Percentiles rank a stretch among this genome's conserved stretches.
These are phyloP conservation scores for Inonotus hispidus DNA, from an alignment of 1,284 basidiomycete species.

Conservation along the genomic window DNA sequence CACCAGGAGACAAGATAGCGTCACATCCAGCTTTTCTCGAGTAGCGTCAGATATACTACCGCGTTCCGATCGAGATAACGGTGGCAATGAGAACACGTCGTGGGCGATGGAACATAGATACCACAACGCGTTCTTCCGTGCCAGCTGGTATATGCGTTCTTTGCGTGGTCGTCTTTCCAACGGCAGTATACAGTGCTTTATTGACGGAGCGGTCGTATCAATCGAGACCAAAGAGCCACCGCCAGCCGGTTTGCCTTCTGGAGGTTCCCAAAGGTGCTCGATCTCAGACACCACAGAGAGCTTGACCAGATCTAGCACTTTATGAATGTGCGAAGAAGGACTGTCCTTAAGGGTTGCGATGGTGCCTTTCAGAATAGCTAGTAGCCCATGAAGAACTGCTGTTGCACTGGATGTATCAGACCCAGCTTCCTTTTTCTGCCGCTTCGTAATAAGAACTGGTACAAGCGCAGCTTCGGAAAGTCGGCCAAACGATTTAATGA, in stretches of 20 bases:
- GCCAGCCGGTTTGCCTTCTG: background rate
- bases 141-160: conserved; percentile 34
- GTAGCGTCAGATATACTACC: background rate
- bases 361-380: background rate
- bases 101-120: conserved; percentile 45
- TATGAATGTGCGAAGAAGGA: background rate
- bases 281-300: conserved; percentile 7
- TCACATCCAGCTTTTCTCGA: background rate
- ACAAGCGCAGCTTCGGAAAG: background rate
- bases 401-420: background rate
- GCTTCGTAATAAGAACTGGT: background rate
- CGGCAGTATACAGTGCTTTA: no score
- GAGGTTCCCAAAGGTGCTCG: background rate
- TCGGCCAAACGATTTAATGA: conserved; percentile 3
- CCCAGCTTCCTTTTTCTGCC: background rate
- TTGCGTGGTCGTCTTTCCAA: background rate
- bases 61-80: background rate
- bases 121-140: conserved; percentile 48
- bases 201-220: background rate
- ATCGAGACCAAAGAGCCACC: background rate
- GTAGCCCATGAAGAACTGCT: background rate
- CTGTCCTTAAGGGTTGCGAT: background rate
- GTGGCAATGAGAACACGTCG: background rate
- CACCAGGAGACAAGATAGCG: conserved; percentile 5
- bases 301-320: conserved; percentile 3